Base-by-base conservation (phyloP, 139 green algal genomes). In the Picochlorum sp. region DNA sequence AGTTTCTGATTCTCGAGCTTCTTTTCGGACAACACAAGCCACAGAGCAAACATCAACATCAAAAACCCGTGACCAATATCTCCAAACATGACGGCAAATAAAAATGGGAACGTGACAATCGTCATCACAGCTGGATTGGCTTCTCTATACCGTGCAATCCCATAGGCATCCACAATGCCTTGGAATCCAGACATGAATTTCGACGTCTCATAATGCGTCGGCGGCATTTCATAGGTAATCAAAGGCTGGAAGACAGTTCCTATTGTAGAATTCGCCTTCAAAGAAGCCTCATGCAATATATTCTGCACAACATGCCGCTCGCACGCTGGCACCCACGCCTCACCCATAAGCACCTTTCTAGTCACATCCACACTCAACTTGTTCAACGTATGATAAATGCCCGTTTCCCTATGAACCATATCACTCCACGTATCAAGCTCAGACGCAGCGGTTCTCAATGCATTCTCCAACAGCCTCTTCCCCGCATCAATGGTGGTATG, bases 21-120 rank as follows among this genome's bases (percentile, higher is more conserved):
- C 61, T 85, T 85, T 77, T 98, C 92, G 18, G 86, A 86, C 18
- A 77, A 9, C 6, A 98, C 67, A 72, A 98, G 60, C 54, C 71
- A 89, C 10, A 83, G 24, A 4, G 83, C 85, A 45, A 87, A 86
- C 18, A 85, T 4, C 8, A 95, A 76, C 85, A 98, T 92, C 6
- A 97, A 66, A 24, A 93, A 52, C 38, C 85, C 93, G 65, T 98
- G 93, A 3, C 91, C 93, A 49, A 98, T 73, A 72, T 98, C 93
- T 9, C 94, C 94, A 80, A 99, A 99, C 94, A 99, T 99, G 75
- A 99, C 85, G 18, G 94, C 89, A 66, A 99, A 99, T 14, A 99
- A 79, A 82, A 99, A 99, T 30, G 94, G 94, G 74, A 99, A 99
- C 57, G 94, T 98, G 47, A 96, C 79, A 57, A 98, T 94, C 63